Base-by-base conservation (phyloP, 2,329 filamentous ascomycete species). In the Colletotrichum navitas region DNA sequence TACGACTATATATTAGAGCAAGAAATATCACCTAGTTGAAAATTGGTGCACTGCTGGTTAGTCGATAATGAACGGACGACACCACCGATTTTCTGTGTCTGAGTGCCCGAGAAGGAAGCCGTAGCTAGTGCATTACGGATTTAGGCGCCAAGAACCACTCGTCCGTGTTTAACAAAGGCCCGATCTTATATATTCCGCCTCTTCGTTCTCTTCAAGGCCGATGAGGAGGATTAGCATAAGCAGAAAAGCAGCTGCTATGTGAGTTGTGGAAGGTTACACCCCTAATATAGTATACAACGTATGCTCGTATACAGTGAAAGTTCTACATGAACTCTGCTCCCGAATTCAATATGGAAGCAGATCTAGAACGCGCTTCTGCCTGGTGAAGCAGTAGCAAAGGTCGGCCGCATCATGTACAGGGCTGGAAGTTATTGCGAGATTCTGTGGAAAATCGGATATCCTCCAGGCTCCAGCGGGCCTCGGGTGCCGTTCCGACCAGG, bases 381-480 rank as follows among this genome's bases (percentile, higher is more conserved):
- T 69, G 29, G 21, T 36, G n/a, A 52, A 36, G 26, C 10, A 55
- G 49, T 43, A 2, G 39, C 45, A 62, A 51, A 49, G n/a, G 47
- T 39, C 45, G 16, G 14, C 49, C 47, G 59, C 7, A 14, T 56
- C 54, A 56, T 21, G 21, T 24, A 55, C 32, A 56, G 32, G 29
- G 2, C 8, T 21, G 16, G 6, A 24, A 21, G 21, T 36, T 8
- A n/a, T 41, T 24, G 34, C 18, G 21, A 41, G 24, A 26, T 45
- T 7, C 3, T n/a, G 24, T 58, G 43, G 2, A 5, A 10, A 21
- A 41, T 32, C 8, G 43, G 16, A 63, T 36, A 41, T 24, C 18
- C 21, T 52, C 58, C 26, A 71, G 68, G 68, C 68, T 71, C 24
- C 68, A 71, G 43, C 43, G 43, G 43, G 52, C 8, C 43, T 26